Evolutionary conservation across 352 stramenopile genomes (phyloP).

Genomic region (Globisporangium sylvaticum): DNA sequence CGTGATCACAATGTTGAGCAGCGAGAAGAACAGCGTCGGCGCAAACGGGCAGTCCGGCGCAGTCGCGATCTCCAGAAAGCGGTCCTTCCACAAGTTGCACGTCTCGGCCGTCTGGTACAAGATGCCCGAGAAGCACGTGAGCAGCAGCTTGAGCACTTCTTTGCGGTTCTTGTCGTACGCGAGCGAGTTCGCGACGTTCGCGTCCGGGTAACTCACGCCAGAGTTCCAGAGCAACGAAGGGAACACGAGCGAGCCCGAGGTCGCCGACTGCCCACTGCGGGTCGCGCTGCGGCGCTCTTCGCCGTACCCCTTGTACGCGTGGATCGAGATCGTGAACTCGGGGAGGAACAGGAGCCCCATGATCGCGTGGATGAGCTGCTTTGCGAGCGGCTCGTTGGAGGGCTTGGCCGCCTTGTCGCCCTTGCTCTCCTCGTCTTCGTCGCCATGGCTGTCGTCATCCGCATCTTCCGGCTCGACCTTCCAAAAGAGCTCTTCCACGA

Average conservation of each 20-base stretch:
- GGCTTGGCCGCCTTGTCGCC: constrained; percentile 13
- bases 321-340: constrained; percentile 84
- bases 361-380: constrained; percentile 79
- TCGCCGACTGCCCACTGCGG: constrained; percentile 38
- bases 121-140: constrained; percentile 94
- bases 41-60: constrained; percentile 90
- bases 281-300: constrained; percentile 68
- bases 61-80: constrained; percentile 90
- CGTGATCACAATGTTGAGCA: constrained; percentile 93
- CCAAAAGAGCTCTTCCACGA: constrained; percentile 84
- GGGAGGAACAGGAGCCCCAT: constrained; percentile 85
- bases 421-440: constrained; percentile 41
- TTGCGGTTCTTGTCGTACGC: constrained; percentile 93
- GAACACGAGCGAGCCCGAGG: constrained; percentile 48
- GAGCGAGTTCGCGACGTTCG: constrained; percentile 59
- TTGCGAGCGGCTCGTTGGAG: constrained; percentile 43
- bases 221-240: constrained; percentile 78
- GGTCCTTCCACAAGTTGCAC: constrained; percentile 89
- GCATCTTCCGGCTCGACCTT: constrained; percentile 29
- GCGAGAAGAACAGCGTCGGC: constrained; percentile 93
- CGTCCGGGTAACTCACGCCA: constrained; percentile 77
- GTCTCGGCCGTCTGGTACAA: constrained; percentile 92
- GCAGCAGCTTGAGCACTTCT: constrained; percentile 93
- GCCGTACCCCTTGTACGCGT: constrained; percentile 77
- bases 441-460: constrained; percentile 19